A percentile compares a stretch with the other conserved stretches of the same genome.
Evolutionary conservation across 495 filamentous ascomycete genomes (phyloP).

Genomic region (Rostrohypoxylon terebratum): DNA sequence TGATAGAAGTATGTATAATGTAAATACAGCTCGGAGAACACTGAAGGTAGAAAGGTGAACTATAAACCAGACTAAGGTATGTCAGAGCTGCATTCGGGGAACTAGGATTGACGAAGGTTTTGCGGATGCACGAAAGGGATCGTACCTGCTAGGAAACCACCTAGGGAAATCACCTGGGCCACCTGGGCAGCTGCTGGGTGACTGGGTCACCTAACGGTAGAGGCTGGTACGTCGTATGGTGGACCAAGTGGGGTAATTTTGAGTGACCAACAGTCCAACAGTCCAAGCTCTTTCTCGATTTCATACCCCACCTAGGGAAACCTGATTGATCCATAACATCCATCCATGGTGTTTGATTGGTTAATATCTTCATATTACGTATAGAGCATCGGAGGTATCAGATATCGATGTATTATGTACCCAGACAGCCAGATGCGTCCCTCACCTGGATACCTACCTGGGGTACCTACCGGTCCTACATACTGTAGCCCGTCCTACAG

Average conservation of each 20-base stretch:
- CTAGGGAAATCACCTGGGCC: not conserved
- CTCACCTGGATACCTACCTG: too few species aligned
- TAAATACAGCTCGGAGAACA: not conserved
- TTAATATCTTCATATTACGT: not conserved
- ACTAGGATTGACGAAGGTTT: slow-evolving; percentile 25
- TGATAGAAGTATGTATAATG: not conserved
- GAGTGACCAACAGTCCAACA: not conserved
- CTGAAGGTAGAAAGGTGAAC: not conserved
- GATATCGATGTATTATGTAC: too few species aligned
- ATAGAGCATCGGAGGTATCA: not conserved
- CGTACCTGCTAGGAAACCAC: not conserved
- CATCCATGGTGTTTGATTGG: not conserved
- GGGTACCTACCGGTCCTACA: too few species aligned
- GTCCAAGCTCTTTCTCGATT: not conserved
- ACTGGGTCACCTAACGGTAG: not conserved
- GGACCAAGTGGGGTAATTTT: slow-evolving; percentile 11
- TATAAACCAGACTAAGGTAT: slow-evolving; percentile 22
- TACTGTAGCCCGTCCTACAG: too few species aligned
- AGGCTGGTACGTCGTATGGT: slow-evolving; percentile 8
- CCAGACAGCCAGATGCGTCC: too few species aligned
- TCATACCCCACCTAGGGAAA: not conserved
- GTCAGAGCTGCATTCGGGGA: slow-evolving; percentile 25
- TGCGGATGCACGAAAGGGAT: slow-evolving; percentile 24
- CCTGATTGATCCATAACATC: not conserved
- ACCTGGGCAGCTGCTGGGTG: not conserved